Base-by-base conservation (phyloP, 257 asterid species). In the Solanum acaule region DNA sequence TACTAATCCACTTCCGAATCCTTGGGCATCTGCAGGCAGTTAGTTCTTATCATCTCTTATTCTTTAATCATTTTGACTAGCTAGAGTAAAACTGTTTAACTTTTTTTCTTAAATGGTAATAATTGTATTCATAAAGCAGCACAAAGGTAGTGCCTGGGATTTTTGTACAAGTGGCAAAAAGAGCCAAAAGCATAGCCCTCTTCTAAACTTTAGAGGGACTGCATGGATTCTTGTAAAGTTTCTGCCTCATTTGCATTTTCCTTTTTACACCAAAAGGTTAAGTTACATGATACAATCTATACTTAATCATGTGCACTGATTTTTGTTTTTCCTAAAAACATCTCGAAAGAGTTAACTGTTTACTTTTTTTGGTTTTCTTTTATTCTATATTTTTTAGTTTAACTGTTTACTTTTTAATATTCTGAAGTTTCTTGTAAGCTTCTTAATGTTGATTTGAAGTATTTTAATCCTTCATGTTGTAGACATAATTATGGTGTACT, bases 1-100 rank as follows among this genome's bases (percentile, higher is more conserved):
- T 89, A 88, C 93, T 2, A 90, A 91, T 86, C 95, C 96, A 37
- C 95, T 93, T 89, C 96, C 96, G 22, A 94, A 93, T 90, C 96
- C 95, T 59, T 94, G 95, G 96, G 91, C 92, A 27, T 84, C 94
- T 56, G 83, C 92, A 86, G 92, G 91, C 23, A 86, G 93, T 92
- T 89, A 92, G 93, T 44, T 67, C 81, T 44, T 63, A 59, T 72
- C 85, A 73, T n/a, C 25, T 79, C 25, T 27, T 6, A 15, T 29
- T 13, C 71, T 23, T 73, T 85, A 49, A 27, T 49, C 40, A 31
- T 82, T 18, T 82, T 49, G 70, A 49, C 70, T 82, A 29, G 68
- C 70, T 49, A 82, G 67, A 44, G 44, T 18, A 49, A 10, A 29
- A 31, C 85, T 44, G 85, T 79, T 46, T 40, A 42, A n/a, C 3